Percentiles rank a stretch among this genome's conserved stretches.
Conservation (phyloP, 2,329 filamentous ascomycete species). For the Ophiostoma piceae region DNA sequence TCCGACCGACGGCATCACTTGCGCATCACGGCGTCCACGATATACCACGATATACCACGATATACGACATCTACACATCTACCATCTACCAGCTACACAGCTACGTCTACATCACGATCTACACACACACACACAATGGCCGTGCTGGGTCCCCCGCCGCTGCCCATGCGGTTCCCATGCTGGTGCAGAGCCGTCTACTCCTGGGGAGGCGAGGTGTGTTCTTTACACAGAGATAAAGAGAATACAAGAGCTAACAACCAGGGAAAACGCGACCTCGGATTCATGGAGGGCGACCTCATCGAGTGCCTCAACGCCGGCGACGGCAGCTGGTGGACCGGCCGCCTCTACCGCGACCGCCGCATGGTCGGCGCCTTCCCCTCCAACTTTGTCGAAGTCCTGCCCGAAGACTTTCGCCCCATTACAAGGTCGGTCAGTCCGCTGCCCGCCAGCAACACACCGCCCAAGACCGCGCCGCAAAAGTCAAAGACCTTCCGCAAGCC, state of each 20-base stretch:
- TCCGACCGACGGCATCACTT: not conserved
- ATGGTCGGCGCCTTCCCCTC: conserved; percentile 92
- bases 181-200: conserved; percentile 53
- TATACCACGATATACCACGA: not conserved
- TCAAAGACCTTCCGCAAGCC: conserved; percentile 61
- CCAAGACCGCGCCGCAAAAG: conserved; percentile 53
- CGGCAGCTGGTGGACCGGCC: conserved; percentile 97
- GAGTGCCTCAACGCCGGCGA: conserved; percentile 97
- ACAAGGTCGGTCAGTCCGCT: conserved; percentile 57
- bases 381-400: conserved; percentile 91
- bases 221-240: no score
- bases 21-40: not conserved
- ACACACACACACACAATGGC: conserved; percentile 19
- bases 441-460: conserved; percentile 50
- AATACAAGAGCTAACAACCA: conserved; percentile 31
- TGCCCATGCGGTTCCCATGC: conserved; percentile 25
- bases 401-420: conserved; percentile 76
- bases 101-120: not conserved
- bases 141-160: conserved; percentile 30
- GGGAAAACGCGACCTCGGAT: conserved; percentile 90
- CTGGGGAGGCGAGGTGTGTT: conserved; percentile 74
- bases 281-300: conserved; percentile 95
- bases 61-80: not conserved
- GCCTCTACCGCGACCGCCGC: conserved; percentile 80
- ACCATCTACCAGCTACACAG: not conserved